These are phyloP conservation scores for Marchantia polymorpha DNA, from an alignment of 225 moss, liverwort and hornwort species.

Conservation along the genomic window DNA sequence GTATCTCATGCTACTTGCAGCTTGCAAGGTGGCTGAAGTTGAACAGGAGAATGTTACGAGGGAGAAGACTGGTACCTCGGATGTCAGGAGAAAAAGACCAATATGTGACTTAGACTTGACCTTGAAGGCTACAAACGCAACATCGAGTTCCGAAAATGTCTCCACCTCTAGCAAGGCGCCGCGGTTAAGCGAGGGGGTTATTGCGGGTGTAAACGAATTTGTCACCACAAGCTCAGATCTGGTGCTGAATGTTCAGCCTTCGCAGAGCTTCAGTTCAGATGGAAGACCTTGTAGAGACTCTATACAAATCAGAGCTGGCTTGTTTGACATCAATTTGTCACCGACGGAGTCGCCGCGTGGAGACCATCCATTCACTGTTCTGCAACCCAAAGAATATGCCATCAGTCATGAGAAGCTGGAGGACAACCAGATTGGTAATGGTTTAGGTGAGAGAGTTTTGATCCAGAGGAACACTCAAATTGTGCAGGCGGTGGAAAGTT, in stretches of 20 bases:
- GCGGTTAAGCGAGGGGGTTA: background rate
- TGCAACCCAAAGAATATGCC: background rate
- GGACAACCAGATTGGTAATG: background rate
- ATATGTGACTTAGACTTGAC: slow-evolving; percentile 8
- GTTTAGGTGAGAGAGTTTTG: background rate
- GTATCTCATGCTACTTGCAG: slow-evolving; percentile 29
- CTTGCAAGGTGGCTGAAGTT: slow-evolving; percentile 29
- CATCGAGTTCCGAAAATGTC: background rate
- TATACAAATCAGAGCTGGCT: background rate
- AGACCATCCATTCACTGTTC: background rate
- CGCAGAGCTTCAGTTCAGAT: background rate
- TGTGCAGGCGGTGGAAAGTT: no score
- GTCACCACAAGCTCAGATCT: background rate
- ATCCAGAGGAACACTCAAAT: background rate
- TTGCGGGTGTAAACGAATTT: background rate
- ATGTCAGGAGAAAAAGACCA: slow-evolving; percentile 16
- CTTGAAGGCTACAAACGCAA: background rate
- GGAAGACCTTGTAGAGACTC: background rate
- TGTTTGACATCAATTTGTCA: background rate
- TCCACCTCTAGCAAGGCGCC: background rate
- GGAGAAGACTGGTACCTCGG: background rate
- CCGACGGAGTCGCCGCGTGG: background rate
- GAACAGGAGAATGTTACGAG: background rate
- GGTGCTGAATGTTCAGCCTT: background rate
- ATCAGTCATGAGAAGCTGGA: background rate